Conservation (phyloP, 768 basidiomycete species). For the Phanerodontia chrysosporium region DNA sequence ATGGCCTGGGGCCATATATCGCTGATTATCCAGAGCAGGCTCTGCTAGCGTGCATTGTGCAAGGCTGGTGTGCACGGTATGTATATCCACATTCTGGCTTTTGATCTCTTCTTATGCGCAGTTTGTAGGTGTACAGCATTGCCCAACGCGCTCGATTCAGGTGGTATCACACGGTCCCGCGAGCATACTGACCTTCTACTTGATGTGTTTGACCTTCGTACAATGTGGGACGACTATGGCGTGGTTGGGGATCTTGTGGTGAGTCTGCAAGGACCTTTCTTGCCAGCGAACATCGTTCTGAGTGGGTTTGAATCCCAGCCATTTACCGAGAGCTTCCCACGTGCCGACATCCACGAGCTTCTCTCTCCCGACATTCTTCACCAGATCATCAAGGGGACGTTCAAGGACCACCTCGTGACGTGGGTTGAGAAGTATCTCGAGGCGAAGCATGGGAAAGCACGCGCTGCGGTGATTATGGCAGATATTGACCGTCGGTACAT, state of each 20-base stretch:
- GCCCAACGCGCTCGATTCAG: background rate
- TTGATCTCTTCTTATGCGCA: too few species aligned
- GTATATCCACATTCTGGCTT: too few species aligned
- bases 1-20: conserved; percentile 19
- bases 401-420: conserved; percentile 32
- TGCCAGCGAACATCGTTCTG: background rate
- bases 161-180: background rate
- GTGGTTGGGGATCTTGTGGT: conserved; percentile 13
- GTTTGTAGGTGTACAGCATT: conserved; percentile 8
- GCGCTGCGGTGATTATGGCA: conserved; percentile 18
- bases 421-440: conserved; percentile 28
- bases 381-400: too few species aligned
- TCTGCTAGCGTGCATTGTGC: conserved; percentile 13
- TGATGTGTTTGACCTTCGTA: background rate
- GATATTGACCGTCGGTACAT: conserved; percentile 29
- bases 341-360: conserved; percentile 29
- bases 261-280: background rate
- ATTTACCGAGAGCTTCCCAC: conserved; percentile 31
- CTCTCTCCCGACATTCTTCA: conserved; percentile 28
- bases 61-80: conserved; percentile 16
- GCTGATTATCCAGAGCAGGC: conserved; percentile 22
- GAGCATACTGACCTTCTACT: conserved; percentile 10
- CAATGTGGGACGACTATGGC: conserved; percentile 14
- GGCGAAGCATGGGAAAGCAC: conserved; percentile 3
- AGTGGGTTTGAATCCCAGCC: conserved; percentile 17